Conservation (phyloP, 2,329 filamentous ascomycete genomes). For the Venturia aucupariae region DNA sequence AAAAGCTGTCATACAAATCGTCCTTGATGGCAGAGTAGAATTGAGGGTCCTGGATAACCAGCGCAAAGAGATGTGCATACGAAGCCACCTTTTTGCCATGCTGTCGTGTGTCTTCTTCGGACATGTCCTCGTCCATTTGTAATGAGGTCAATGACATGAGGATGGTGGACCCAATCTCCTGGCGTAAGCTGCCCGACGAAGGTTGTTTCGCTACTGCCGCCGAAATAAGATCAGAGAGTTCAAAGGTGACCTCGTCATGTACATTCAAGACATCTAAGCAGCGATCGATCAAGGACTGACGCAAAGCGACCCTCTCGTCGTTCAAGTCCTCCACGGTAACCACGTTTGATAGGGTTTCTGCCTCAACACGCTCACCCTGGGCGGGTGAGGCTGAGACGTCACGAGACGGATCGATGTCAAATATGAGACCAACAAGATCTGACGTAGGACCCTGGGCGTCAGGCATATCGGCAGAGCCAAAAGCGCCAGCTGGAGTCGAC, state of each 20-base stretch:
- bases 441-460: background rate
- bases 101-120: constrained; percentile 31
- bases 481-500: background rate
- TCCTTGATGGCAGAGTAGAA: constrained; percentile 74
- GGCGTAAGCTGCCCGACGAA: constrained; percentile 50
- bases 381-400: constrained; percentile 3
- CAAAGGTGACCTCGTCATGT: constrained; percentile 81
- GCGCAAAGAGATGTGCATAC: constrained; percentile 81
- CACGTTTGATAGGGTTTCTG: constrained; percentile 28
- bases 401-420: background rate
- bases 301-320: constrained; percentile 60
- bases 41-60: constrained; percentile 71
- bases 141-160: constrained; percentile 71
- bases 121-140: constrained; percentile 44
- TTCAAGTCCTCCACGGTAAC: constrained; percentile 73
- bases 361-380: constrained; percentile 15
- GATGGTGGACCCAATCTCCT: constrained; percentile 73
- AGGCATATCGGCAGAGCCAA: background rate
- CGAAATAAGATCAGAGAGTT: constrained; percentile 77
- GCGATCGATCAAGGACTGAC: constrained; percentile 73
- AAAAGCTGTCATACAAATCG: constrained; percentile 67
- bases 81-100: constrained; percentile 68
- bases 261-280: constrained; percentile 83
- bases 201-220: constrained; percentile 55
- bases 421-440: background rate